phyloP scores from a whole-genome alignment of 23 red algal species.

The Gracilaria gracilis region DNA sequence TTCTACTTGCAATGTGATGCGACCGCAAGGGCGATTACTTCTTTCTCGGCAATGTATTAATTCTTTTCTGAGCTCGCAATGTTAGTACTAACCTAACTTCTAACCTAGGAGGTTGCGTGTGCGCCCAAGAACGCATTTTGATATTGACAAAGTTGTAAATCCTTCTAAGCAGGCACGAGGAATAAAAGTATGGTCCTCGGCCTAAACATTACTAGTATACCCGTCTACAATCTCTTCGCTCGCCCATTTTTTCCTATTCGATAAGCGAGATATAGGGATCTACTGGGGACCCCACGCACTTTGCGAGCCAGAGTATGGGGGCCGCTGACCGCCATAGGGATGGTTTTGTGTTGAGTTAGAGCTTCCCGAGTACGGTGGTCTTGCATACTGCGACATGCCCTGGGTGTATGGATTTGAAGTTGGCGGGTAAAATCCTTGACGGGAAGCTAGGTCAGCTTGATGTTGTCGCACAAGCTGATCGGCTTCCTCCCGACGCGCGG shows the following conservation, averaged over 20 bases:
- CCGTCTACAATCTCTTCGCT: neutral
- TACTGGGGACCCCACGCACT: constrained; percentile 16
- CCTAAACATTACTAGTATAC: constrained; percentile 2
- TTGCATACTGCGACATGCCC: constrained; percentile 3
- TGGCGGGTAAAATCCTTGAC: constrained; percentile 24
- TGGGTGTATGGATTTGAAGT: constrained; percentile 3
- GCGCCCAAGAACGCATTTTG: constrained; percentile 42
- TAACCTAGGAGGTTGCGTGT: constrained; percentile 35
- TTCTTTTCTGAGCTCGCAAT: neutral
- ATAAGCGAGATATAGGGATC: neutral
- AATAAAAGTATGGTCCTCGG: constrained; percentile 28
- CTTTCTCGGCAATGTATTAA: constrained; percentile 1
- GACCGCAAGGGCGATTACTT: neutral
- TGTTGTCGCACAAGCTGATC: neutral
- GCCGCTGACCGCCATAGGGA: neutral
- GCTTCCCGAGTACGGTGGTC: neutral
- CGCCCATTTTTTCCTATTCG: neutral
- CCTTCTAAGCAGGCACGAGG: constrained; percentile 36
- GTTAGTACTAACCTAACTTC: constrained; percentile 51
- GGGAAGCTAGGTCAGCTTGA: neutral
- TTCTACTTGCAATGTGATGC: neutral
- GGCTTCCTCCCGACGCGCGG: constrained; percentile 35
- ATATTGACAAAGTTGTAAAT: constrained; percentile 28
- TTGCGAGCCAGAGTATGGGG: neutral
- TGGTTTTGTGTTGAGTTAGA: constrained; percentile 18